Base-by-base conservation (phyloP, 148 eudicot species). In the Vaccinium macrocarpon region DNA sequence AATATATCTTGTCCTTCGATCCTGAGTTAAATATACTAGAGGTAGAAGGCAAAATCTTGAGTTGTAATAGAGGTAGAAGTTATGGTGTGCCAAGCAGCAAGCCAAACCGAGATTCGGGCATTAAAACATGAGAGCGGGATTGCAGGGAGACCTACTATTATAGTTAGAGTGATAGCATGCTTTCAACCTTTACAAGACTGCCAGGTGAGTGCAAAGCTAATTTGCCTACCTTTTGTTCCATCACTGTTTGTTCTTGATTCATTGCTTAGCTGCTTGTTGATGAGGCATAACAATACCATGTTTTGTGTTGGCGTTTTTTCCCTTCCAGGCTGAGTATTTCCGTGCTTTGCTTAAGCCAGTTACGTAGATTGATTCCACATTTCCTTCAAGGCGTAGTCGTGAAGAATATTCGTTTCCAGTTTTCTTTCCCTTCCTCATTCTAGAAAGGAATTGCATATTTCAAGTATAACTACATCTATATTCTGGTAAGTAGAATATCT, bases 21-120 rank as follows among this genome's bases (percentile, higher is more conserved):
- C 46, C 56, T 23, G 62, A 75, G 72, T 85, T 73, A 42, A 4
- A 42, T 42, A 56, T 51, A 80, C 72, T 82, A 35, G 88, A 91
- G 88, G 68, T 62, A 62, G 68, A n/a, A n/a, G 68, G 27, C n/a
- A 62, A 62, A 12, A 62, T 62, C 27, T 62, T 62, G 68, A 62
- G 19, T 62, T 62, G 27, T 62, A 62, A 7, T 62, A 62, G 68
- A 62, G 27, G 82, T 83, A 81, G 77, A 88, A 94, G 95, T 94
- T 90, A 94, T 94, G 98, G 98, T 94, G 92, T 90, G 95, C 91
- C 98, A 91, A 93, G 95, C 91, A 90, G 90, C 98, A 23, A 91
- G 92, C 84, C 98, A 93, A 88, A 90, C 95, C 95, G 83, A 94
- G 92, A 91, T 94, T 93, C 90, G 92, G 90, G 92, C 95, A 62